Evolutionary conservation across 352 stramenopile genomes (phyloP).

Genomic region (Globisporangium solare): DNA sequence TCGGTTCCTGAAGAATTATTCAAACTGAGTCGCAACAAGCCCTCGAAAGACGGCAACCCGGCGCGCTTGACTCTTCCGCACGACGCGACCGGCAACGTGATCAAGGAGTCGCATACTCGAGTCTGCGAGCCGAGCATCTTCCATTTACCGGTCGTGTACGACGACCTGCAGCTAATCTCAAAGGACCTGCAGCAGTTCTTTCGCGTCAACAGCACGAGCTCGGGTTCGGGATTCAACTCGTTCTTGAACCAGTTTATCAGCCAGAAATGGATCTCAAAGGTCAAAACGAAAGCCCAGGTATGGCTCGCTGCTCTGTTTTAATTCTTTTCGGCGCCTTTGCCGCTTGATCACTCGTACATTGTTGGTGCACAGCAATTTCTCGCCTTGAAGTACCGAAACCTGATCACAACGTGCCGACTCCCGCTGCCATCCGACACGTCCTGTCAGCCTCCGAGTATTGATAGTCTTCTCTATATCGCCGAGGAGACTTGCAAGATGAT

Average conservation of each 20-base stretch:
- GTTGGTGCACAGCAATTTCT: constrained; percentile 36
- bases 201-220: constrained; percentile 15
- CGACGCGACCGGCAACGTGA: constrained; percentile 19
- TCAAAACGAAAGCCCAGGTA: constrained; percentile 60
- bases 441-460: constrained; percentile 70
- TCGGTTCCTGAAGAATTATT: constrained; percentile 34
- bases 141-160: constrained; percentile 67
- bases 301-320: neutral
- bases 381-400: constrained; percentile 44
- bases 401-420: constrained; percentile 37
- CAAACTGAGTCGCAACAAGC: constrained; percentile 61
- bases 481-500: constrained; percentile 70
- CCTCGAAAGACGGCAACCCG: constrained; percentile 20
- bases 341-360: neutral
- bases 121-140: constrained; percentile 77
- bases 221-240: constrained; percentile 30
- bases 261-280: constrained; percentile 72
- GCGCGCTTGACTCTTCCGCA: constrained; percentile 18
- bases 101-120: constrained; percentile 23
- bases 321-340: neutral
- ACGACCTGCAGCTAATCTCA: constrained; percentile 57
- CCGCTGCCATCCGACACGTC: constrained; percentile 67
- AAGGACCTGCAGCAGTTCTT: constrained; percentile 59
- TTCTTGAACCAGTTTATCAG: constrained; percentile 68
- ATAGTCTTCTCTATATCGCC: constrained; percentile 69